These are phyloP conservation scores for Cryptococcus floricola DNA, from an alignment of 1,284 basidiomycete species.

Conservation along the genomic window DNA sequence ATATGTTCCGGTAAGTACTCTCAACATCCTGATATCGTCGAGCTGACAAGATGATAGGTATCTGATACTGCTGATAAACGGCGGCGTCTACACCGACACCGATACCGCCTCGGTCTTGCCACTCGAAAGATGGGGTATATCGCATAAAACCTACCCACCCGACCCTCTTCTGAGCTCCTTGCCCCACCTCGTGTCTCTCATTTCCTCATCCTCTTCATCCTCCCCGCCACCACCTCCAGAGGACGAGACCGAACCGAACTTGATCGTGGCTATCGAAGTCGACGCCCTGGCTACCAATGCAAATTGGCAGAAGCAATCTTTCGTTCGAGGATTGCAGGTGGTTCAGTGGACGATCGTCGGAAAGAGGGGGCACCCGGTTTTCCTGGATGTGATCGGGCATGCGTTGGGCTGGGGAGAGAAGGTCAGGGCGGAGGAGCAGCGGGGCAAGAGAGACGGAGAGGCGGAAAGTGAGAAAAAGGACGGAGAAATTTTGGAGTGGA, in stretches of 20 bases:
- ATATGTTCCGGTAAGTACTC: constrained; percentile 24
- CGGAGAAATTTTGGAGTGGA: constrained; percentile 20
- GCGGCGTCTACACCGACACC: constrained; percentile 35
- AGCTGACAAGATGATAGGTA: constrained; percentile 13
- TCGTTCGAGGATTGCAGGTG: constrained; percentile 24
- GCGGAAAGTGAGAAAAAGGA: constrained; percentile 1
- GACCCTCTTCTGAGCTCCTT: neutral
- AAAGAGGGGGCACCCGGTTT: constrained; percentile 26
- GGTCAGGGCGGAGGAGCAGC: neutral
- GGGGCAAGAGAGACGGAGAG: neutral
- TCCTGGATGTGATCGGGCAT: constrained; percentile 28
- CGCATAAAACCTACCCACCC: neutral
- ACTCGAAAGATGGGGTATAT: constrained; percentile 18
- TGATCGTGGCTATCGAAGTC: constrained; percentile 22
- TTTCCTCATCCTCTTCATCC: neutral
- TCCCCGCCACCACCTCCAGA: neutral
- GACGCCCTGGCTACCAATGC: constrained; percentile 6
- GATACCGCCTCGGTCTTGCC: constrained; percentile 28
- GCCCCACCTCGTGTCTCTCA: constrained; percentile 12
- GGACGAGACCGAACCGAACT: constrained; percentile 5
- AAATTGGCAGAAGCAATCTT: constrained; percentile 19
- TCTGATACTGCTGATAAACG: constrained; percentile 26
- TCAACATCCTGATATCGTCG: neutral
- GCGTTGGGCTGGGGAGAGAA: constrained; percentile 17
- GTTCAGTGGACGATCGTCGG: constrained; percentile 34